Conservation (phyloP, 2,329 filamentous ascomycete species). For the Dothideomycetidae sp. region DNA sequence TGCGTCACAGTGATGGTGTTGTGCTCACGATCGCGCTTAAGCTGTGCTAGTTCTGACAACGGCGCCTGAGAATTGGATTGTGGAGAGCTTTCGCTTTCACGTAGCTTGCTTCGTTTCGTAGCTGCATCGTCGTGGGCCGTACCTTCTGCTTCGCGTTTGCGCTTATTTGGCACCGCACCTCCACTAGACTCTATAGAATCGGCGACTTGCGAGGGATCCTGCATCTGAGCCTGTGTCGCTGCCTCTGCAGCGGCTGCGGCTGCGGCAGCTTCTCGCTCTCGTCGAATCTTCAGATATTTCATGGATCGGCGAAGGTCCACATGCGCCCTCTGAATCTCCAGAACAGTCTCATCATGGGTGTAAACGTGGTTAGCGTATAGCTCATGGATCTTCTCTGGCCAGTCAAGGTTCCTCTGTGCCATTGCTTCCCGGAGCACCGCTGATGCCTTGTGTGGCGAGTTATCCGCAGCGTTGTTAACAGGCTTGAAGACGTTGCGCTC, state of each 20-base stretch:
- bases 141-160: conserved; percentile 54
- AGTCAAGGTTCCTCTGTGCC: conserved; percentile 49
- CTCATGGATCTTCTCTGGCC: conserved; percentile 62
- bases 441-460: conserved; percentile 60
- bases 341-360: conserved; percentile 71
- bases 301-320: conserved; percentile 57
- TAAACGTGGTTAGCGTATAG: conserved; percentile 70
- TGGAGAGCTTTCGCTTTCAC: conserved; percentile 22
- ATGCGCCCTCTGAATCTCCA: conserved; percentile 58
- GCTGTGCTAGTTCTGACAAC: conserved; percentile 22
- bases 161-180: conserved; percentile 37
- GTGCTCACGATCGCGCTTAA: conserved; percentile 80
- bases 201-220: conserved; percentile 15
- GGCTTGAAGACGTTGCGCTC: conserved; percentile 38
- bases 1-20: conserved; percentile 70
- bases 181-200: conserved; percentile 14
- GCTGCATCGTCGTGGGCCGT: conserved; percentile 38
- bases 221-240: conserved; percentile 18
- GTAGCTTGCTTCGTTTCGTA: conserved; percentile 52
- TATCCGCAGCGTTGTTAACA: conserved; percentile 36
- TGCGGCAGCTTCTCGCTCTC: conserved; percentile 54
- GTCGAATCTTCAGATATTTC: conserved; percentile 48
- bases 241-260: conserved; percentile 41
- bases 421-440: conserved; percentile 61
- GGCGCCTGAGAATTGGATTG: conserved; percentile 21